Conservation (phyloP, 306 rosid species). For the Pyrus pyrifolia region DNA sequence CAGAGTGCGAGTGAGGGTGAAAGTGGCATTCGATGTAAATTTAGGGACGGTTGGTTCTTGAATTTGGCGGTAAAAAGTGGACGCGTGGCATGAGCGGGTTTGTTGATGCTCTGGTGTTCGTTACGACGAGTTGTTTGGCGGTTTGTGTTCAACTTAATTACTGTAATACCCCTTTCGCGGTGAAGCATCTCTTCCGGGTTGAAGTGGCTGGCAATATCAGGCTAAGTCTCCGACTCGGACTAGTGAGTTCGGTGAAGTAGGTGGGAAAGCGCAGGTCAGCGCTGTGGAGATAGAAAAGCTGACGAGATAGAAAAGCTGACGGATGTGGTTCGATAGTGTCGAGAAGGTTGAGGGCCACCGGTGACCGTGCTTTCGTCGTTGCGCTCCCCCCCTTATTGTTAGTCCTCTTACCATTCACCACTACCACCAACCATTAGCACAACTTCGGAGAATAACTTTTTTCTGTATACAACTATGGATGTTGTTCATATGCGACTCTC, state of each 20-base stretch:
- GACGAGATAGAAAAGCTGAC: slow-evolving; percentile 6
- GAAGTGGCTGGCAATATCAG: no score
- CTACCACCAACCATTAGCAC: no score
- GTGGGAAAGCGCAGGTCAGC: not conserved
- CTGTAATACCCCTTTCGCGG: not conserved
- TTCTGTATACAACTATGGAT: no score
- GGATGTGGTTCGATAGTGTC: not conserved
- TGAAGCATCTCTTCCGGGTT: no score
- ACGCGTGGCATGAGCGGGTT: not conserved
- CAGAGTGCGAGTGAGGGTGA: not conserved
- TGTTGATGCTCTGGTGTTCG: not conserved
- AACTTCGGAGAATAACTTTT: no score
- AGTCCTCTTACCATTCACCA: no score
- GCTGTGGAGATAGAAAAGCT: slow-evolving; percentile 3
- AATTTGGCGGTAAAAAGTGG: slow-evolving; percentile 15
- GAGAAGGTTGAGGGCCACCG: no score
- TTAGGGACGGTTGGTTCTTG: not conserved
- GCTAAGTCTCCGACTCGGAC: no score
- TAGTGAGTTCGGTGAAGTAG: not conserved
- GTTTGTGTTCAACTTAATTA: not conserved
- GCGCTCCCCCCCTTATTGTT: no score
- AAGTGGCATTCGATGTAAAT: not conserved
- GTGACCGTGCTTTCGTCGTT: no score
- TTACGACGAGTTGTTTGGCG: not conserved
- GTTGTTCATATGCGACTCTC: no score